phyloP scores from a whole-genome alignment of 2,329 filamentous ascomycete genomes.

The Neonectria neomacrospora region DNA sequence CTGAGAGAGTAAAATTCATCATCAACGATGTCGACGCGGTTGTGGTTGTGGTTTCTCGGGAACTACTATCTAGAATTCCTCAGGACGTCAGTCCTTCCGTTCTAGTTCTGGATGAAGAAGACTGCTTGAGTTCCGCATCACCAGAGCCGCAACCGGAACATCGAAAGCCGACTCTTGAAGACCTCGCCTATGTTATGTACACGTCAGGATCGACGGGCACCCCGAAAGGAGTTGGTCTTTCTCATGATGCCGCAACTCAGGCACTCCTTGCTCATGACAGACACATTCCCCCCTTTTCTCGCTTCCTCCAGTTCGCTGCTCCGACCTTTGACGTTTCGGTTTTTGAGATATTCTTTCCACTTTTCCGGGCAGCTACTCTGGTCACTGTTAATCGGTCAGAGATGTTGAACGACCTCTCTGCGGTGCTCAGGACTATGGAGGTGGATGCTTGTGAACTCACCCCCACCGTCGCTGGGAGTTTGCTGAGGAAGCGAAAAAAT shows the following conservation, averaged over 20 bases:
- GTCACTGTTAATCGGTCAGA: constrained; percentile 74
- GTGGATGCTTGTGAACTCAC: constrained; percentile 91
- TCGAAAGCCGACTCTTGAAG: constrained; percentile 45
- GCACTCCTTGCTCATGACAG: constrained; percentile 83
- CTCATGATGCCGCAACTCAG: constrained; percentile 83
- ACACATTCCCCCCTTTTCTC: constrained; percentile 78
- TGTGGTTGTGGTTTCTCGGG: constrained; percentile 72
- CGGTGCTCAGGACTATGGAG: constrained; percentile 69
- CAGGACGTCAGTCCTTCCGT: constrained; percentile 46
- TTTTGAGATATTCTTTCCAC: constrained; percentile 93
- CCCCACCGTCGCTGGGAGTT: constrained; percentile 83
- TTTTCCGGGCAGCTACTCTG: constrained; percentile 78
- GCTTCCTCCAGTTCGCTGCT: constrained; percentile 91
- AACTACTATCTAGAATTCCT: constrained; percentile 56
- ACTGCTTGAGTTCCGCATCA: constrained; percentile 10
- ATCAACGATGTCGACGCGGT: constrained; percentile 78
- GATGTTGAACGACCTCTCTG: constrained; percentile 80
- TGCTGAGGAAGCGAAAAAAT: constrained; percentile 73
- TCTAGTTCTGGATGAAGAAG: constrained; percentile 51
- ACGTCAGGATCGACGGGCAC: constrained; percentile 90
- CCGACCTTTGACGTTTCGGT: constrained; percentile 95
- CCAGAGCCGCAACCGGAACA: constrained; percentile 17
- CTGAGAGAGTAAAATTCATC: constrained; percentile 83
- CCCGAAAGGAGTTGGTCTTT: constrained; percentile 87
- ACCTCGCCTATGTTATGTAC: constrained; percentile 90